Percentiles rank a stretch among this genome's conserved stretches.
These are phyloP conservation scores for Candida glucosophila DNA, from an alignment of 1,139 yeast genomes.

Conservation along the genomic window DNA sequence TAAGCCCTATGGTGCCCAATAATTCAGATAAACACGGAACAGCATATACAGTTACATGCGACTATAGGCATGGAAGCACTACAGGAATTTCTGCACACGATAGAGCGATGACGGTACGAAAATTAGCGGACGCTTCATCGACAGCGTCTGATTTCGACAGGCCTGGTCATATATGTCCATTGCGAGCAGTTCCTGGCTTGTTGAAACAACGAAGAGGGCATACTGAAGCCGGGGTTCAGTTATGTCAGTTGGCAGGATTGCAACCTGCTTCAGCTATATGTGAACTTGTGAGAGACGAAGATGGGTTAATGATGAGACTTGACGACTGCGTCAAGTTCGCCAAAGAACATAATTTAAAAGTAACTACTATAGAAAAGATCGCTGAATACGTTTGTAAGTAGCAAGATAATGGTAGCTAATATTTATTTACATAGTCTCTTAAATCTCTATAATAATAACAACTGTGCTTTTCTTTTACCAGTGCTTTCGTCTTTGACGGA, in stretches of 20 bases:
- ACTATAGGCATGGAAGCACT: constrained; percentile 79
- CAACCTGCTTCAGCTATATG: constrained; percentile 89
- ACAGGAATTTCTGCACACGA: constrained; percentile 96
- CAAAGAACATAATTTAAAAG: constrained; percentile 50
- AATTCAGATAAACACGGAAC: constrained; percentile 87
- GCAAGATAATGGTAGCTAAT: background rate
- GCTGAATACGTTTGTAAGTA: constrained; percentile 39
- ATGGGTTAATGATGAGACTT: constrained; percentile 92
- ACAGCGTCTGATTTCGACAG: constrained; percentile 62
- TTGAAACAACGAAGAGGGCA: constrained; percentile 85
- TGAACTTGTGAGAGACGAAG: constrained; percentile 87
- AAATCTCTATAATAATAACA: constrained; percentile 39
- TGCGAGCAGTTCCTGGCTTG: constrained; percentile 85
- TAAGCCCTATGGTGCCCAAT: constrained; percentile 68
- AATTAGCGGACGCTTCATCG: constrained; percentile 54
- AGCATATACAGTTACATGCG: constrained; percentile 92
- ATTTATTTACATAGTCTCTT: background rate
- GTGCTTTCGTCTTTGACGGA: constrained; percentile 80
- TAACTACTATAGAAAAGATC: constrained; percentile 75
- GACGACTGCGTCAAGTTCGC: constrained; percentile 77
- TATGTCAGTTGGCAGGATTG: constrained; percentile 68
- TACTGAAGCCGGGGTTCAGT: constrained; percentile 93
- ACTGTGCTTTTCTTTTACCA: constrained; percentile 88
- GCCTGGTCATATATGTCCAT: constrained; percentile 93
- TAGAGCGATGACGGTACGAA: constrained; percentile 73